phyloP scores from a whole-genome alignment of 1,284 basidiomycete genomes.

The Ustilago sp. region DNA sequence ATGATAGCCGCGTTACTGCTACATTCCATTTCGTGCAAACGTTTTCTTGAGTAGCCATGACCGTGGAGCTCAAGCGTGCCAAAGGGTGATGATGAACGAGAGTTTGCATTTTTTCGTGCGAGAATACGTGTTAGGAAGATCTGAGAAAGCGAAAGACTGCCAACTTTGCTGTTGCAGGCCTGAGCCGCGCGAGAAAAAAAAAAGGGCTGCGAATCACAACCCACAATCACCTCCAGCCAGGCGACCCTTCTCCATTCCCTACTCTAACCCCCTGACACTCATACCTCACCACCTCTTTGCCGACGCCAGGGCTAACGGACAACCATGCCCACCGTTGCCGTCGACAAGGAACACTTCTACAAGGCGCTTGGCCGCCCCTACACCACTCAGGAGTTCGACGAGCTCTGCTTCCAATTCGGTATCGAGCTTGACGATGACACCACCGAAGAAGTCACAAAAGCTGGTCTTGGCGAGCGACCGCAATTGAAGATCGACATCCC shows the following conservation, averaged over 20 bases:
- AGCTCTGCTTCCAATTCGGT: slow-evolving; percentile 96
- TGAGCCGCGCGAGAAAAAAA: not conserved
- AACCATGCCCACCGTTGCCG: slow-evolving; percentile 89
- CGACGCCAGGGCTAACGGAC: not conserved
- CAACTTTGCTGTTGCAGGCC: not conserved
- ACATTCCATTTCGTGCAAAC: not conserved
- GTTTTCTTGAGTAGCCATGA: not conserved
- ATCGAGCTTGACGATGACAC: slow-evolving; percentile 99
- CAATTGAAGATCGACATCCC: slow-evolving; percentile 99
- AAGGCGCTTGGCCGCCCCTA: slow-evolving; percentile 85
- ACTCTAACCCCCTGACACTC: not conserved
- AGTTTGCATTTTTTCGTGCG: slow-evolving; percentile 13
- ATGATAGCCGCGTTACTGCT: not conserved
- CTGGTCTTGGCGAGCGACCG: slow-evolving; percentile 80
- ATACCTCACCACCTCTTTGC: not conserved
- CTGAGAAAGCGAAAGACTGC: slow-evolving; percentile 8
- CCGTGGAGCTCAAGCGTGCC: too few species aligned
- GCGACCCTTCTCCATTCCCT: not conserved
- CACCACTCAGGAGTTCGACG: slow-evolving; percentile 85
- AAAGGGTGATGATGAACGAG: not conserved
- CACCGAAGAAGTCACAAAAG: slow-evolving; percentile 85
- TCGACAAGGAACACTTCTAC: slow-evolving; percentile 95
- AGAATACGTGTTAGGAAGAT: slow-evolving; percentile 16
- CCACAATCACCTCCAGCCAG: slow-evolving; percentile 1
- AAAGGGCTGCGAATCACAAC: slow-evolving; percentile 3